Percentiles rank a stretch among this genome's conserved stretches.
Evolutionary conservation across 2,329 filamentous ascomycete species (phyloP).

Genomic region (Fusarium euwallaceae): DNA sequence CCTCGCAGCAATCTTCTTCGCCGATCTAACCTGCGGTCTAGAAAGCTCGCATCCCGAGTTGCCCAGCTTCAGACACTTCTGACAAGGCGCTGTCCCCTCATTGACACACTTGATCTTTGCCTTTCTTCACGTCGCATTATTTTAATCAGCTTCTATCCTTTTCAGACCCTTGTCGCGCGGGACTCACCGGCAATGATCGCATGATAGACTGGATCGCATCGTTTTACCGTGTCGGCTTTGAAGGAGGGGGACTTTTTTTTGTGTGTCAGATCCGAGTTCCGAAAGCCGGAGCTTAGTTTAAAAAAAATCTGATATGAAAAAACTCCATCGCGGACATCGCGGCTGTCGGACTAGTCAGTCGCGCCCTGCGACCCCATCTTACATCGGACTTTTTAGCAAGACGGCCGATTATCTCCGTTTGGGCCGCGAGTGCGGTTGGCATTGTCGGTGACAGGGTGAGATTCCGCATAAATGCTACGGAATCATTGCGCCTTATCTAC

Average conservation of each 20-base stretch:
- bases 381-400: neutral
- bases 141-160: too few species aligned
- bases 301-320: neutral
- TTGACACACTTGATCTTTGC: slow-evolving; percentile 55
- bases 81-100: slow-evolving; percentile 48
- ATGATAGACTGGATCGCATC: slow-evolving; percentile 54
- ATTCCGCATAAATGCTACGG: neutral
- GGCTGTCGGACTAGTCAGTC: slow-evolving; percentile 6
- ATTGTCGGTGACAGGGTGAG: neutral
- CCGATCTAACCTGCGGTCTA: slow-evolving; percentile 10
- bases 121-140: slow-evolving; percentile 18
- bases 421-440: neutral
- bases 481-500: neutral
- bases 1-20: slow-evolving; percentile 21
- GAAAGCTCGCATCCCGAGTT: slow-evolving; percentile 46
- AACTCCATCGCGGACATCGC: slow-evolving; percentile 7
- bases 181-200: slow-evolving; percentile 51
- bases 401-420: neutral
- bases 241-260: neutral
- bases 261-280: slow-evolving; percentile 9
- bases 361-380: neutral
- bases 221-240: slow-evolving; percentile 24
- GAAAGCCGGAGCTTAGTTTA: slow-evolving; percentile 4
- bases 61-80: slow-evolving; percentile 47
- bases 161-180: neutral